phyloP scores from a whole-genome alignment of 2,329 filamentous ascomycete genomes.

The Tolypocladium inflatum region DNA sequence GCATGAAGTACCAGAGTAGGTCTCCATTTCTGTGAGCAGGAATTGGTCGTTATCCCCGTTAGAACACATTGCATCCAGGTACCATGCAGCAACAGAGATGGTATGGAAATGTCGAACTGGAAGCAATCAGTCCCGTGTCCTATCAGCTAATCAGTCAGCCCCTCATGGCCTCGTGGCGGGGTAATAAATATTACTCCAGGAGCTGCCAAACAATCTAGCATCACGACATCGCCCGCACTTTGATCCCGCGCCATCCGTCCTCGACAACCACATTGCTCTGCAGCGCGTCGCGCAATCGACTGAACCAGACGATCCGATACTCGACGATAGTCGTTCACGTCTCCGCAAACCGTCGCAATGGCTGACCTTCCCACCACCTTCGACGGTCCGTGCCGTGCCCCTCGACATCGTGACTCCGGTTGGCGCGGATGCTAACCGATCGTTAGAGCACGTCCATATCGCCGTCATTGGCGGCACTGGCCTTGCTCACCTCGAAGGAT shows the following conservation, averaged over 20 bases:
- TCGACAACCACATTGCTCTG: not conserved
- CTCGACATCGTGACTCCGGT: not conserved
- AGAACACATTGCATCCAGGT: not conserved
- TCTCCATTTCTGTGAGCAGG: not conserved
- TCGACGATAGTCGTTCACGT: not conserved
- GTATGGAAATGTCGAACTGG: not conserved
- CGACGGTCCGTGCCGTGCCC: conserved; percentile 38
- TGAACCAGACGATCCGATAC: not conserved
- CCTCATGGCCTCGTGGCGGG: not conserved
- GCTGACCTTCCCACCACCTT: conserved; percentile 46
- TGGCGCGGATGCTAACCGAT: conserved; percentile 6
- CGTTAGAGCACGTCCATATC: conserved; percentile 61
- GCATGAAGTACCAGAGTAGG: too few species aligned
- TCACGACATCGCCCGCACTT: not conserved
- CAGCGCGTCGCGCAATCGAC: not conserved
- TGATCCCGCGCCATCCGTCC: not conserved
- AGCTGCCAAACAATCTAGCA: not conserved
- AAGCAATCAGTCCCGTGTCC: not conserved
- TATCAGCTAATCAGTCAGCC: not conserved
- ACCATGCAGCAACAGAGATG: not conserved
- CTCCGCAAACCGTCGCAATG: conserved; percentile 25
- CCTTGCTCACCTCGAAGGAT: conserved; percentile 77
- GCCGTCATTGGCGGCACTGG: conserved; percentile 92
- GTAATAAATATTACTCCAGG: not conserved
- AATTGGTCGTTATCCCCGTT: not conserved